These are phyloP conservation scores for Sclerotinia nivalis DNA, from an alignment of 2,329 filamentous ascomycete genomes.

Conservation along the genomic window DNA sequence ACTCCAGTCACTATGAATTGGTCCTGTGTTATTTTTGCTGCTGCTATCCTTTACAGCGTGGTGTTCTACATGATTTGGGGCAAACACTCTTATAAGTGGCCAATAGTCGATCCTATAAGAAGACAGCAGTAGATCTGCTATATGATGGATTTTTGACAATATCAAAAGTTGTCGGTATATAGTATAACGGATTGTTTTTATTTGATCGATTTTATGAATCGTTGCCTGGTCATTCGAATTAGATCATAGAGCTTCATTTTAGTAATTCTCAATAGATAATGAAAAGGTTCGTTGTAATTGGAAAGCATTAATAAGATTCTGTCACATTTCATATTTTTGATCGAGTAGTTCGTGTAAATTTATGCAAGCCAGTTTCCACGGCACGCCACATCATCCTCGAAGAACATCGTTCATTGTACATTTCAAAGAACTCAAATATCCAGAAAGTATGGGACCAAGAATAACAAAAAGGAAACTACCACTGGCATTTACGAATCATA, in stretches of 20 bases:
- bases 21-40: conserved; percentile 22
- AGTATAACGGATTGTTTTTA: conserved; percentile 12
- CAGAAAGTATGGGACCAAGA: background rate
- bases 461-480: background rate
- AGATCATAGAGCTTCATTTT: background rate
- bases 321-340: background rate
- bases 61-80: conserved; percentile 24
- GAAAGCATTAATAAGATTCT: background rate
- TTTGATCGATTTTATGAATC: background rate
- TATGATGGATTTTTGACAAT: background rate
- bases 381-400: background rate
- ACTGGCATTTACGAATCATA: too few species aligned
- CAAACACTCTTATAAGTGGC: conserved; percentile 49
- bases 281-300: too few species aligned
- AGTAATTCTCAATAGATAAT: background rate
- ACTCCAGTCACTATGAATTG: conserved; percentile 25
- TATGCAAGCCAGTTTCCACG: background rate
- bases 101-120: conserved; percentile 39
- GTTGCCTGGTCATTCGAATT: background rate
- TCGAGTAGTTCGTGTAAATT: background rate
- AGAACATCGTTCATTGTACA: background rate
- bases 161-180: background rate
- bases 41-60: conserved; percentile 14
- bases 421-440: background rate
- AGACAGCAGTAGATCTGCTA: conserved; percentile 24